Base-by-base conservation (phyloP, 768 basidiomycete genomes). In the Tylopilus rubrobrunneus region DNA sequence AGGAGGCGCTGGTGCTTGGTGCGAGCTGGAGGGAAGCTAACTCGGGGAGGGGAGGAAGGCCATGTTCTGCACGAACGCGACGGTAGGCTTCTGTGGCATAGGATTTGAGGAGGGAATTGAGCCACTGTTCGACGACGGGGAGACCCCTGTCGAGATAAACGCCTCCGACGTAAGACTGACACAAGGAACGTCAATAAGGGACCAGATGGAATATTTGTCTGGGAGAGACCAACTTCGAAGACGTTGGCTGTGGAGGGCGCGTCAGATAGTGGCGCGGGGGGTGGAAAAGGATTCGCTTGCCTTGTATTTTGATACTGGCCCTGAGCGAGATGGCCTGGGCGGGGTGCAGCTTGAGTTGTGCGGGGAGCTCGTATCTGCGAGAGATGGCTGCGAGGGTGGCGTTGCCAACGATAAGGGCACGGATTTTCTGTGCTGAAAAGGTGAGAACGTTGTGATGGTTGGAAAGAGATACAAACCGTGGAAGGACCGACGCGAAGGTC, bases 141-240 rank as follows among this genome's bases (percentile, higher is more conserved):
- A 90, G 74, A 25, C 86, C 88, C 62, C 84, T 82, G 50, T 90
- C 89, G 45, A 77, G 67, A 71, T 80, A 90, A 17, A 92, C 70
- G 0, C 88, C 89, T n/a, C 89, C 89, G 29, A 91, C 78, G 65
- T 84, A 92, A 3, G 89, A 80, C 88, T 92, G 58, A 9, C 43
- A 33, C 11, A 28, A 10, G 45, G 9, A 19, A 34, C 3, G 25
- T 25, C n/a, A n/a, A n/a, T n/a, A n/a, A n/a, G n/a, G n/a, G n/a
- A n/a, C n/a, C n/a, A n/a, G n/a, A n/a, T n/a, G n/a, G n/a, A n/a
- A n/a, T n/a, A n/a, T n/a, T n/a, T n/a, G n/a, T n/a, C n/a, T n/a
- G n/a, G n/a, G 21, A 17, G 25, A 25, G 37, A 67, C 74, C 59
- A 60, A 87, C 89, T 79, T 92, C 89, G 60, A 92, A 86, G 23